Evolutionary conservation across 257 asterid genomes (phyloP), one percentile per base, ranked within the genome.

Genomic region (Solanum sitiens): DNA sequence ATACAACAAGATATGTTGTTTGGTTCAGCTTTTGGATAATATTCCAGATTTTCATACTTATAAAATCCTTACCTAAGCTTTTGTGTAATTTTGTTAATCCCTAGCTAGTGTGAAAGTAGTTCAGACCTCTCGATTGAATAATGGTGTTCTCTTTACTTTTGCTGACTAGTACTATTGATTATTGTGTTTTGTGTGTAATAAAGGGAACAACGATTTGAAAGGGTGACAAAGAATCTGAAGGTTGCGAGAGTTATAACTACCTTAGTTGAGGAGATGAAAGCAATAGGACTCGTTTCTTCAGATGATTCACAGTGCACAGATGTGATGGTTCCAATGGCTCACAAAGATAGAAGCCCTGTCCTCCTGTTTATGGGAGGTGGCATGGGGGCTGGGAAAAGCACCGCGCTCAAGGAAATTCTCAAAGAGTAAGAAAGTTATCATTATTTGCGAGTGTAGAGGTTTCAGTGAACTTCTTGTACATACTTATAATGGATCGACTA

Each of bases 181-280:
- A 23, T n/a, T 76, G 61, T 2, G 27, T 76, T 76, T 76, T 13
- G 61, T 76, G 59, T 42, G 59, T 76, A 95, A 91, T 95, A 27
- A 86, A 97, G 99, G 91, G 99, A 96, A 63, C 98, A 97, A 92
- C 93, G 99, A 89, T 92, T 97, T 76, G 93, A 96, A 88, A 94
- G 99, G 91, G 98, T 96, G 82, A 96, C 99, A 4, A 97, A 94
- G 96, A 95, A 96, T 89, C 93, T 97, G 88, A 95, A 87, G 84
- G 89, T 87, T 20, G 89, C 89, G 50, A 87, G 89, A 68, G 89
- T 87, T 12, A 74, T 87, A 39, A 83, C 70, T 9, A 87, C 89
- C 16, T 50, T 87, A 37, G 89, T 83, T 79, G 89, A 87, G 84
- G 89, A 87, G 87, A 87, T 87, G 89, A 87, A 83, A 83, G 89